Percentiles rank a stretch among this genome's conserved stretches.
Evolutionary conservation across 306 rosid genomes (phyloP).

Genomic region (Vachellia pachyceras): DNA sequence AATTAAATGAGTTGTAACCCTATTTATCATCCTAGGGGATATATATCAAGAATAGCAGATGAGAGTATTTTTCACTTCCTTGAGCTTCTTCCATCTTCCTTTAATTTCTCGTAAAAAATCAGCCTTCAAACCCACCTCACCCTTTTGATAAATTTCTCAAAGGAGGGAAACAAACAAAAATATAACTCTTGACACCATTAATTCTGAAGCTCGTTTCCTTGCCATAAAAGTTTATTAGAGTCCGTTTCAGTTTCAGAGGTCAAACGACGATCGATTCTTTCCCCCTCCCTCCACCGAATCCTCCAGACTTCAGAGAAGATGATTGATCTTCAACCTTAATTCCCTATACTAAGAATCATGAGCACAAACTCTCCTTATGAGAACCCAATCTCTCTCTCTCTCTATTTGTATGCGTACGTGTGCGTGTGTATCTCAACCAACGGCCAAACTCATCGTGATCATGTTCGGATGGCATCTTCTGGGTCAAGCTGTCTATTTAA

Average conservation of each 20-base stretch:
- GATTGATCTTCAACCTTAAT: background rate
- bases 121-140: background rate
- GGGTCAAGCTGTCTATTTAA: slow-evolving; percentile 50
- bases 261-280: background rate
- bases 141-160: background rate
- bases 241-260: background rate
- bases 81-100: background rate
- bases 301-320: background rate
- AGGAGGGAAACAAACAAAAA: background rate
- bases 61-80: background rate
- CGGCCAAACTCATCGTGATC: slow-evolving; percentile 21
- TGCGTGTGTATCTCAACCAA: slow-evolving; percentile 18
- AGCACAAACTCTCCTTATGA: slow-evolving; percentile 7
- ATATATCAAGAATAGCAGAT: background rate
- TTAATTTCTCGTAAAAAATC: background rate
- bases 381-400: background rate
- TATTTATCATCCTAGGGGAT: slow-evolving; percentile 1
- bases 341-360: background rate
- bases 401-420: background rate
- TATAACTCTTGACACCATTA: background rate
- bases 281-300: background rate
- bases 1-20: background rate
- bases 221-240: background rate
- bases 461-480: slow-evolving; percentile 29
- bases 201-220: slow-evolving; percentile 4